Conservation (phyloP, 2,329 filamentous ascomycete species). For the Colletotrichum sidae region DNA sequence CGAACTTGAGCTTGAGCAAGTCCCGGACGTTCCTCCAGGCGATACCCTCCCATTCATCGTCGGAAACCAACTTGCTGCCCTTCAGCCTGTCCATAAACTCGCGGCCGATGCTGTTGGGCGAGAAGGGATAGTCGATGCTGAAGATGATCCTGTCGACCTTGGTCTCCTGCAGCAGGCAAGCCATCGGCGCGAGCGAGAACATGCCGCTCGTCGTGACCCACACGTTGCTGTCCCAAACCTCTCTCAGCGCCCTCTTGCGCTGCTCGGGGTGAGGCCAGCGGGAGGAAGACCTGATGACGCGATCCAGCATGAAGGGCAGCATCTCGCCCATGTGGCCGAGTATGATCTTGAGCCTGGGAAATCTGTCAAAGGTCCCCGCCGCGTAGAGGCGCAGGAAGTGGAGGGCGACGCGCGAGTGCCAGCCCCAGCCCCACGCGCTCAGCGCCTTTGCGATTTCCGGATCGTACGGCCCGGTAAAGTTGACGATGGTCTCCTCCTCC, state of each 20-base stretch:
- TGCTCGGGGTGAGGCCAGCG: constrained; percentile 41
- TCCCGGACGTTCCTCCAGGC: constrained; percentile 62
- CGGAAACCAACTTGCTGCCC: constrained; percentile 59
- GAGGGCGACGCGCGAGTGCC: constrained; percentile 38
- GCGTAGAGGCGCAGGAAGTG: constrained; percentile 51
- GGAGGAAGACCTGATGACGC: constrained; percentile 45
- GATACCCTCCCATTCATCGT: constrained; percentile 61
- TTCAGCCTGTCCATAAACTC: constrained; percentile 61
- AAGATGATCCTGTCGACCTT: constrained; percentile 63
- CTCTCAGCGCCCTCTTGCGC: constrained; percentile 52
- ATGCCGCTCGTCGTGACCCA: constrained; percentile 69
- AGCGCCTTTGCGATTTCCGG: constrained; percentile 69
- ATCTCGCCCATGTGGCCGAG: constrained; percentile 57
- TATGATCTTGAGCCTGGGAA: constrained; percentile 51
- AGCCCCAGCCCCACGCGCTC: constrained; percentile 52
- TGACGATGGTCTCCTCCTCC: constrained; percentile 38
- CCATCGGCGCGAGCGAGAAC: constrained; percentile 61
- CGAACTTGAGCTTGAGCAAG: constrained; percentile 50
- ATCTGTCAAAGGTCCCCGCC: constrained; percentile 48
- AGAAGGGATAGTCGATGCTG: constrained; percentile 69
- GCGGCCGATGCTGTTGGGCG: constrained; percentile 58
- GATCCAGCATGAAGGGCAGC: constrained; percentile 66
- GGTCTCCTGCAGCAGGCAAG: constrained; percentile 56
- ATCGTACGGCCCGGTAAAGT: constrained; percentile 51
- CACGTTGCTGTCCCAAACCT: constrained; percentile 67